These are phyloP conservation scores for Phyllosticta citriasiana DNA, from an alignment of 2,329 filamentous ascomycete genomes.

Conservation along the genomic window DNA sequence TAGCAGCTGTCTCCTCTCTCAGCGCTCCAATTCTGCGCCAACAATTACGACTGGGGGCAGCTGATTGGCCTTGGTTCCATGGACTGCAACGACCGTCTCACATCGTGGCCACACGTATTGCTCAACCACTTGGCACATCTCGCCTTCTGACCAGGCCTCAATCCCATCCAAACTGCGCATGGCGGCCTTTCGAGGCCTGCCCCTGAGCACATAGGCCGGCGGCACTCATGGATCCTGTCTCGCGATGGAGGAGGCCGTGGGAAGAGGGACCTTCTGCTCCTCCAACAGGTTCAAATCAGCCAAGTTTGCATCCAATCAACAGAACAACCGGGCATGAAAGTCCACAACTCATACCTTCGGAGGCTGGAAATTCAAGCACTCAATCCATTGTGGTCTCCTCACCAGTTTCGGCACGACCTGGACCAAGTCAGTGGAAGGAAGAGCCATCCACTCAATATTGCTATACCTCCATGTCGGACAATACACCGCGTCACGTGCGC, in stretches of 20 bases:
- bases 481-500: background rate
- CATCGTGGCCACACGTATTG: background rate
- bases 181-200: conserved; percentile 16
- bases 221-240: conserved; percentile 21
- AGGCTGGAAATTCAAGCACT: background rate
- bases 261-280: conserved; percentile 15
- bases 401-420: background rate
- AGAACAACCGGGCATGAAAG: background rate
- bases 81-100: background rate
- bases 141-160: background rate
- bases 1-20: background rate
- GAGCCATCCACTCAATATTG: background rate
- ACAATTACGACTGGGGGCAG: background rate
- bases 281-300: background rate
- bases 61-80: background rate
- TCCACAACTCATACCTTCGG: background rate
- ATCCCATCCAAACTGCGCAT: conserved; percentile 14
- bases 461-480: background rate
- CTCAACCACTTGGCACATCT: background rate
- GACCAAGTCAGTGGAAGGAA: background rate
- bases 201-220: conserved; percentile 14
- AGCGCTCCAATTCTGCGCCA: background rate
- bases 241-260: conserved; percentile 23
- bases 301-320: background rate
- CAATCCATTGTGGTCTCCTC: background rate